Conservation (phyloP, 176 grass and related monocot genomes). For the Eragrostis nindensis region DNA sequence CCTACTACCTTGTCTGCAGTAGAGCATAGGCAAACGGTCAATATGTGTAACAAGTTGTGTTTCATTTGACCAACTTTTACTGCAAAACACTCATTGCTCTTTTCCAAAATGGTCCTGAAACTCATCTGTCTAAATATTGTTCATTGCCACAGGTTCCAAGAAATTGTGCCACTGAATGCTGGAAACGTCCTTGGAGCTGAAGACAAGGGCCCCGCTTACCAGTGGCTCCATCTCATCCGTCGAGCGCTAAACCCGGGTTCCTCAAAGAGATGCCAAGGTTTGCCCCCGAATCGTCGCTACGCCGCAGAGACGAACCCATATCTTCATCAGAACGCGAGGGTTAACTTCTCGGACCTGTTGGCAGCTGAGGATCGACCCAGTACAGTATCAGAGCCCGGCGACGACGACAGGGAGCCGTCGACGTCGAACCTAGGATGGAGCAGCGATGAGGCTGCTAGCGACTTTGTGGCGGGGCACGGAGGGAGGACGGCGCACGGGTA, state of each 20-base stretch:
- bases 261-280: background rate
- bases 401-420: background rate
- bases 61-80: background rate
- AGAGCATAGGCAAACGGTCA: background rate
- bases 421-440: constrained; percentile 37
- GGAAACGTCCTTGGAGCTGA: constrained; percentile 78
- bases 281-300: background rate
- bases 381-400: background rate
- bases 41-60: background rate
- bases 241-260: constrained; percentile 44
- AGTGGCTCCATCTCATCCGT: constrained; percentile 75
- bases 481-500: background rate
- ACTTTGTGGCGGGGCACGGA: background rate
- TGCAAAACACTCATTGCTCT: background rate
- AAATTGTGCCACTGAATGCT: constrained; percentile 85
- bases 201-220: constrained; percentile 61
- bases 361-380: constrained; percentile 28
- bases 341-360: constrained; percentile 57
- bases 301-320: background rate
- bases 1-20: no score
- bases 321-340: background rate
- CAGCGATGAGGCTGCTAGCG: constrained; percentile 47
- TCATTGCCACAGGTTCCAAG: constrained; percentile 66
- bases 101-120: background rate
- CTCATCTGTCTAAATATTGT: background rate